These are phyloP conservation scores for Orbilia blumenaviensis DNA, from an alignment of 2,329 filamentous ascomycete genomes.

Conservation along the genomic window DNA sequence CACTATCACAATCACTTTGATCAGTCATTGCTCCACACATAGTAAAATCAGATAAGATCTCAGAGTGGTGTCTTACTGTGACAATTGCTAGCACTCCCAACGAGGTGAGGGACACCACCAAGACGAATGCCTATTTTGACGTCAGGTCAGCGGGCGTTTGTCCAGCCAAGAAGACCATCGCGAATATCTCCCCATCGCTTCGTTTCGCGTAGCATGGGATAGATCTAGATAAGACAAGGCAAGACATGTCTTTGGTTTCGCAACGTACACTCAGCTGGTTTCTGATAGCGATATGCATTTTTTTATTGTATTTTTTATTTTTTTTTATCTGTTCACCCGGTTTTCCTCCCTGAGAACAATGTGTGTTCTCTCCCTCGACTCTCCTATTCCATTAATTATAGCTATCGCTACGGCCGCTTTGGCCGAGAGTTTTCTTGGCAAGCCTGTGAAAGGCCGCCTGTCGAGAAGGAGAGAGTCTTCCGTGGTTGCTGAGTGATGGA, in stretches of 20 bases:
- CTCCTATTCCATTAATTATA: conserved; percentile 3
- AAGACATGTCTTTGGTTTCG: neutral
- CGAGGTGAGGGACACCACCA: conserved; percentile 51
- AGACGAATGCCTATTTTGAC: conserved; percentile 38
- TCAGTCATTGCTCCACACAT: neutral
- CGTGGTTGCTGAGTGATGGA: conserved; percentile 15
- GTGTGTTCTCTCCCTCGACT: neutral
- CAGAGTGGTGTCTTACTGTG: conserved; percentile 28
- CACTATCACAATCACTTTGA: conserved; percentile 12
- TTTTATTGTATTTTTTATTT: too few relatives aligned
- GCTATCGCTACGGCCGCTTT: conserved; percentile 5
- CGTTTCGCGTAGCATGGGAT: neutral
- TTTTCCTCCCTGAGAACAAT: neutral
- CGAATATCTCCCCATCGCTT: neutral
- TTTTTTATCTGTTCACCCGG: too few relatives aligned
- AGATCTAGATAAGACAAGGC: neutral
- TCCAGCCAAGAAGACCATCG: neutral
- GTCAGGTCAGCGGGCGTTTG: neutral
- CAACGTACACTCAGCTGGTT: conserved; percentile 48
- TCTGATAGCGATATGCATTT: conserved; percentile 51
- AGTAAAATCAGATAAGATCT: neutral
- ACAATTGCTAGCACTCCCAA: conserved; percentile 50
- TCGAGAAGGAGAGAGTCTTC: conserved; percentile 2
- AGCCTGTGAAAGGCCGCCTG: conserved; percentile 46
- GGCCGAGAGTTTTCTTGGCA: conserved; percentile 28